A percentile compares a stretch with the other conserved stretches of the same genome.
Conservation (phyloP, 345 rosid species). For the Citrus sinensis region DVS_A1.0 CM039164.1:1744501-1745000, state of each 20-base stretch:
- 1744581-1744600: too few species aligned
- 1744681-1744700: slow-evolving; percentile 1
- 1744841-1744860: background rate
- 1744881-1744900: slow-evolving; percentile 2
- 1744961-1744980: too few species aligned
- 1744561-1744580: background rate
- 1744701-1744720: background rate
- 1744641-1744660: background rate
- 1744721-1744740: too few species aligned
- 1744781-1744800: slow-evolving; percentile 2
- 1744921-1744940: slow-evolving; percentile 13
- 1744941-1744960: background rate
- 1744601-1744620: too few species aligned
- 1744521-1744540: too few species aligned
- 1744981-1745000: too few species aligned
- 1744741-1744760: background rate
- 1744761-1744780: slow-evolving; percentile 10
- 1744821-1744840: background rate
- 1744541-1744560: too few species aligned
- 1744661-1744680: slow-evolving; percentile 21
- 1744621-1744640: too few species aligned
- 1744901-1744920: slow-evolving; percentile 20
- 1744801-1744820: slow-evolving; percentile 14
- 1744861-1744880: slow-evolving; percentile 3
- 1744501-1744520: too few species aligned